Evolutionary conservation across 441 rosid genomes (phyloP), one percentile per base, ranked within the genome.

Genomic region (Manihot esculenta): DNA sequence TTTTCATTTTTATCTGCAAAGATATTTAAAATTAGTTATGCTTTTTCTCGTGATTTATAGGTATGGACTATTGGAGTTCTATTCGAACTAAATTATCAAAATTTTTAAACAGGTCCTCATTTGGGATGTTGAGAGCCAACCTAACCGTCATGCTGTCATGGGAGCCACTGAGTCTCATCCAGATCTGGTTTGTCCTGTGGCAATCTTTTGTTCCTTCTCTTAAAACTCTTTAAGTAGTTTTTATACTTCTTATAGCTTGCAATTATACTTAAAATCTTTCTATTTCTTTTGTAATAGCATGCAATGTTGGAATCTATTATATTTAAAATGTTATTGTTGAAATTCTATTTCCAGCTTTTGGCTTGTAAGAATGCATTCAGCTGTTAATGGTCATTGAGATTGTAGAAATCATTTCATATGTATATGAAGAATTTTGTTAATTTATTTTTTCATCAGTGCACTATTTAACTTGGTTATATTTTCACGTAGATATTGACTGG

Each of bases 41-140:
- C 15, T 15, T 70, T 47, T 20, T 10, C 44, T n/a, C 17, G 18
- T 23, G 30, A 23, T 23, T 41, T 38, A 6, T 13, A 33, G n/a
- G n/a, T 67, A 21, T 15, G 18, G 30, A 55, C 11, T 44, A 14
- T 33, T 53, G 61, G 13, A 38, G 62, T 42, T 55, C n/a, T 41
- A 2, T 68, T 68, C 10, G 3, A 23, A 17, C 20, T 55, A 33
- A 35, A 20, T 33, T 54, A 1, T 41, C 10, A 8, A 66, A 8
- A 15, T 42, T 2, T 47, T 64, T 21, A 62, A 71, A 51, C 81
- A 93, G 97, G 95, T 93, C 66, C 92, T 93, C 80, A 86, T 93
- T 48, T 93, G 98, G 98, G 96, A 93, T 73, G 90, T 91, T 57
- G 98, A 93, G 70, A 82, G 94, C 55, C 98, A 93, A 79, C 96